A percentile compares a stretch with the other conserved stretches of the same genome.
These are phyloP conservation scores for Fusarium pininemorale DNA, from an alignment of 2,329 filamentous ascomycete genomes.

Conservation along the genomic window DNA sequence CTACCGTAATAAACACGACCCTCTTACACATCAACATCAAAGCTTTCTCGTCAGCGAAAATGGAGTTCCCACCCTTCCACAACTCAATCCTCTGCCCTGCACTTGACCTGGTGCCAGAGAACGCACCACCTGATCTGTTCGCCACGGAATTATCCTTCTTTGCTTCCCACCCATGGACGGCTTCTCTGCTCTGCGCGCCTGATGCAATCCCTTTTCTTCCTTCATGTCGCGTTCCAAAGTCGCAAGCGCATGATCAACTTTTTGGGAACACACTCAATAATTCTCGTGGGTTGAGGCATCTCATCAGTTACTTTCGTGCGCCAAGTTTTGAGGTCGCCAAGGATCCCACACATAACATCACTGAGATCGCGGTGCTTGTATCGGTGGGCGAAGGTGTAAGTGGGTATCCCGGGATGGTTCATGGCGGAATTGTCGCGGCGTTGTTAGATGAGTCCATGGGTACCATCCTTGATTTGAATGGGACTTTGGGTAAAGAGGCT, in stretches of 20 bases:
- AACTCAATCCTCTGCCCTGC: constrained; percentile 46
- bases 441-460: constrained; percentile 52
- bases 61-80: constrained; percentile 28
- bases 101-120: constrained; percentile 42
- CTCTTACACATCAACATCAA: constrained; percentile 10
- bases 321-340: constrained; percentile 37
- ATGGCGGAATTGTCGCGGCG: constrained; percentile 50
- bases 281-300: constrained; percentile 43
- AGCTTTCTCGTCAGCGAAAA: constrained; percentile 27
- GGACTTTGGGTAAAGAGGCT: constrained; percentile 44
- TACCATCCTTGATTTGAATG: constrained; percentile 49
- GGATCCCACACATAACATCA: constrained; percentile 41
- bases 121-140: constrained; percentile 41
- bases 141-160: constrained; percentile 46
- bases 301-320: constrained; percentile 48
- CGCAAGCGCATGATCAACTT: constrained; percentile 46
- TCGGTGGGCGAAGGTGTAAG: constrained; percentile 47
- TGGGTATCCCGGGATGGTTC: constrained; percentile 47
- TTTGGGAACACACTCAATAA: constrained; percentile 47
- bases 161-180: constrained; percentile 49
- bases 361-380: constrained; percentile 45
- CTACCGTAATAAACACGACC: not conserved
- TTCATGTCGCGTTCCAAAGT: constrained; percentile 45
- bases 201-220: constrained; percentile 47
- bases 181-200: constrained; percentile 41